These are phyloP conservation scores for Magnusiomyces clavatus DNA, from an alignment of 1,139 yeast species.

Conservation along the genomic window DNA sequence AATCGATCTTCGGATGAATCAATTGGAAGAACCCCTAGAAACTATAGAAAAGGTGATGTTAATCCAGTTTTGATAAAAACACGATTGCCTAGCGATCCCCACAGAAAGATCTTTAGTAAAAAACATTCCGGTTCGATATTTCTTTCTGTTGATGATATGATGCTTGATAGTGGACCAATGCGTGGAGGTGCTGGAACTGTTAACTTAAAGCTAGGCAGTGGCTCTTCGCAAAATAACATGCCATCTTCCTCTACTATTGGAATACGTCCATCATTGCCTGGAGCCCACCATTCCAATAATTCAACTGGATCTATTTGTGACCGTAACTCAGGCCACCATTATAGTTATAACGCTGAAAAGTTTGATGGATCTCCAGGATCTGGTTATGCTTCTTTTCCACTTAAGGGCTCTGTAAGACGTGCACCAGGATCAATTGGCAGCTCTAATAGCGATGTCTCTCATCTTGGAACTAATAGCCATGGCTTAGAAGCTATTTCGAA, in stretches of 20 bases:
- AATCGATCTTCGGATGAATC: not conserved
- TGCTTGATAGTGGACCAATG: constrained; percentile 16
- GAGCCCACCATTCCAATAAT: not conserved
- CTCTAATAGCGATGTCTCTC: too few relatives aligned
- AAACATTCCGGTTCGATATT: constrained; percentile 1
- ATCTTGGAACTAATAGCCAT: too few relatives aligned
- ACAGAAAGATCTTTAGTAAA: not conserved
- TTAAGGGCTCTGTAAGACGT: too few relatives aligned
- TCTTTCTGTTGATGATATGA: constrained; percentile 13
- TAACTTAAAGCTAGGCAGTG: not conserved
- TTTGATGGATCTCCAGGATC: too few relatives aligned
- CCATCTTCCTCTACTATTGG: not conserved
- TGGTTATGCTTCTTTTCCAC: too few relatives aligned
- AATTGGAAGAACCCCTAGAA: constrained; percentile 4
- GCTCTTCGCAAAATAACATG: not conserved
- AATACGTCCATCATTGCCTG: not conserved
- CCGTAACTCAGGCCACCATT: too few relatives aligned
- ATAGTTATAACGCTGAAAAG: too few relatives aligned
- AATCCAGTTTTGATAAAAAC: not conserved
- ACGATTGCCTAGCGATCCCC: not conserved
- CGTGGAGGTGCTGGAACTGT: constrained; percentile 11
- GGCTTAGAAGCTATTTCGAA: too few relatives aligned
- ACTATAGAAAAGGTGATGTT: constrained; percentile 5
- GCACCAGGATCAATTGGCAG: too few relatives aligned
- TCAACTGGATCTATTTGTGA: too few relatives aligned